These are phyloP conservation scores for Vitis hybrid DNA, from an alignment of 177 flowering plant species.

Conservation along the genomic window DNA sequence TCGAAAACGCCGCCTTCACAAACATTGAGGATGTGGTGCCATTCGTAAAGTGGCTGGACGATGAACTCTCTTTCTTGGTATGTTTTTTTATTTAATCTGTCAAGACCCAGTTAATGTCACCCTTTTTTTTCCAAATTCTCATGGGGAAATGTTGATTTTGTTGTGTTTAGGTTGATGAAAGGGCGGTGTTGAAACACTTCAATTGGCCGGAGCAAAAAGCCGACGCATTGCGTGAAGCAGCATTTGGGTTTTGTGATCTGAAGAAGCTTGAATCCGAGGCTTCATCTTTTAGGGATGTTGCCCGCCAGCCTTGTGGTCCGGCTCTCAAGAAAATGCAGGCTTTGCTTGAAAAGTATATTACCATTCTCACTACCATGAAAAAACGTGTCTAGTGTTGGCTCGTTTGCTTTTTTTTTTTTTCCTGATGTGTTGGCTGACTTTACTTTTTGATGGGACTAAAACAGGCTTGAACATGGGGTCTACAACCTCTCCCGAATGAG, in stretches of 20 bases:
- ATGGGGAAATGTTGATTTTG: neutral
- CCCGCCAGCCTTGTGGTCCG: constrained; percentile 65
- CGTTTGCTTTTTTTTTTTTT: neutral
- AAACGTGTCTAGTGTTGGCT: neutral
- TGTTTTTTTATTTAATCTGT: too few relatives aligned
- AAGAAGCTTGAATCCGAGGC: constrained; percentile 87
- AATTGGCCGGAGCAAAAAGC: constrained; percentile 98
- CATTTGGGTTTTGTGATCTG: constrained; percentile 86
- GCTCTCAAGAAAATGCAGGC: constrained; percentile 94
- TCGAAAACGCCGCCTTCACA: constrained; percentile 74
- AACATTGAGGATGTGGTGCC: constrained; percentile 88
- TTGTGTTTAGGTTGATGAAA: constrained; percentile 78
- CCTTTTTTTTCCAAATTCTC: neutral
- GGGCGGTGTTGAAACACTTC: constrained; percentile 96
- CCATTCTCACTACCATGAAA: neutral
- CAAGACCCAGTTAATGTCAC: neutral
- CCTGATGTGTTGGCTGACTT: neutral
- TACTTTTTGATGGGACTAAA: neutral
- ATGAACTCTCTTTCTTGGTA: constrained; percentile 94
- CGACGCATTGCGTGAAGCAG: constrained; percentile 96
- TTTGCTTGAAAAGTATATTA: constrained; percentile 75
- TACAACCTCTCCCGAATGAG: constrained; percentile 83
- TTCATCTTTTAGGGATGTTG: constrained; percentile 56
- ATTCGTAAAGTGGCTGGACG: constrained; percentile 97
- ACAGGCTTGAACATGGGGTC: constrained; percentile 87